A percentile compares a stretch with the other conserved stretches of the same genome.
phyloP scores from a whole-genome alignment of 192 early-diverging fungal genomes.

The Backusella sp. region DNA sequence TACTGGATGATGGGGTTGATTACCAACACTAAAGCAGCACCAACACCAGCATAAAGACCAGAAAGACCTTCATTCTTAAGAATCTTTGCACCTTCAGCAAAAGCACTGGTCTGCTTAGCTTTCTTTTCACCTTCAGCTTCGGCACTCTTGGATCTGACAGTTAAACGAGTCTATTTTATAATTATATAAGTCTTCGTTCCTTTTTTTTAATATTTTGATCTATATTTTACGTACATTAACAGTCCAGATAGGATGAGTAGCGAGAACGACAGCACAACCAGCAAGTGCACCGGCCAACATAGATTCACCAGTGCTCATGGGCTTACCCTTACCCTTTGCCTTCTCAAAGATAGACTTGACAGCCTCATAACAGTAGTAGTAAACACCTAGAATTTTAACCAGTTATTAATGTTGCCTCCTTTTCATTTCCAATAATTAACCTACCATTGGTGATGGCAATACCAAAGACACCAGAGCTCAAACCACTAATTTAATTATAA shows the following conservation, averaged over 20 bases:
- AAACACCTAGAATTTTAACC: constrained; percentile 30
- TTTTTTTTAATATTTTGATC: neutral
- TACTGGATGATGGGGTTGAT: constrained; percentile 99
- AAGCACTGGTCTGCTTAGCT: constrained; percentile 23
- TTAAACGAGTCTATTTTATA: constrained; percentile 70
- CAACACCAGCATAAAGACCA: constrained; percentile 90
- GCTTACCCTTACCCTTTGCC: constrained; percentile 48
- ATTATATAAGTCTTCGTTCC: neutral
- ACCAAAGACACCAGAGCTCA: constrained; percentile 94
- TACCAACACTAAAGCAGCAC: constrained; percentile 95
- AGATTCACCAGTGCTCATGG: constrained; percentile 84
- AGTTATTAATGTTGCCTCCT: neutral
- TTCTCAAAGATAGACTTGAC: constrained; percentile 85
- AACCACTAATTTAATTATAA: constrained; percentile 56
- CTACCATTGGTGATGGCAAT: constrained; percentile 94
- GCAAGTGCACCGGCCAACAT: constrained; percentile 95
- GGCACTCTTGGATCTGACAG: constrained; percentile 67
- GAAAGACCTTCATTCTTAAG: constrained; percentile 84
- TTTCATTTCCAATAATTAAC: constrained; percentile 30
- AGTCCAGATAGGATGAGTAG: constrained; percentile 99
- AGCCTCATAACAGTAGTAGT: constrained; percentile 88
- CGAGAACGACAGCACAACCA: constrained; percentile 75
- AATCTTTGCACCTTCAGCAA: constrained; percentile 65
- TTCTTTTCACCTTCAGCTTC: constrained; percentile 37
- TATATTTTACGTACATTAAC: constrained; percentile 69